Evolutionary conservation across 1,139 yeast species (phyloP).

Genomic region (Suhomyces terraborum): DNA sequence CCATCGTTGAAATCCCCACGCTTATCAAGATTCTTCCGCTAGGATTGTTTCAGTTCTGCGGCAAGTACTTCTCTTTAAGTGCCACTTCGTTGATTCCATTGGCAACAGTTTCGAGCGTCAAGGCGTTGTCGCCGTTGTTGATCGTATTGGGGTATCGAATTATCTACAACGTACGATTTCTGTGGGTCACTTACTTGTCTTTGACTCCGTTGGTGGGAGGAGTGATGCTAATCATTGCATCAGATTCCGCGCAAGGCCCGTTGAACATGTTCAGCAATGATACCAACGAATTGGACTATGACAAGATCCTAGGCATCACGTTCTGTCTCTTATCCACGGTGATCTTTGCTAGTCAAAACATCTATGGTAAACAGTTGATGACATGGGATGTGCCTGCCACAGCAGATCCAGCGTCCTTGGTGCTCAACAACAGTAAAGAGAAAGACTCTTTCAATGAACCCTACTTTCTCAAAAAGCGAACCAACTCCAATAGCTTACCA

Average conservation of each 20-base stretch:
- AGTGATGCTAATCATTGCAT: slow-evolving; percentile 36
- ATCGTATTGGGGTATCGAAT: slow-evolving; percentile 40
- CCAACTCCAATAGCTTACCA: slow-evolving; percentile 32
- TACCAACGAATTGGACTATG: slow-evolving; percentile 19
- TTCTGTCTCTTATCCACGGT: slow-evolving; percentile 36
- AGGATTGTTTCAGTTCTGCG: slow-evolving; percentile 42
- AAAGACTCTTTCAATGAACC: background rate
- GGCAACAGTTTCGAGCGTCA: slow-evolving; percentile 43
- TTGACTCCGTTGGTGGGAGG: slow-evolving; percentile 41
- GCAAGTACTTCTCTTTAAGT: slow-evolving; percentile 39
- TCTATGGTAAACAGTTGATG: slow-evolving; percentile 44
- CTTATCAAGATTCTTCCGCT: slow-evolving; percentile 38
- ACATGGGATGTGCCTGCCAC: slow-evolving; percentile 32
- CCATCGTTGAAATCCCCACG: slow-evolving; percentile 25
- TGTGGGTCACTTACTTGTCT: slow-evolving; percentile 38
- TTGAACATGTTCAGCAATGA: slow-evolving; percentile 17
- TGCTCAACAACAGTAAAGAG: slow-evolving; percentile 20
- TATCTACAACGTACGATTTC: slow-evolving; percentile 36
- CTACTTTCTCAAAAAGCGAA: slow-evolving; percentile 27
- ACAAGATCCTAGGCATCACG: slow-evolving; percentile 32
- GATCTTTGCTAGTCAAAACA: slow-evolving; percentile 44
- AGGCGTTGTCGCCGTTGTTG: slow-evolving; percentile 43
- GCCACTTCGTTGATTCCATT: slow-evolving; percentile 44
- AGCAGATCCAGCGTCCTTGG: slow-evolving; percentile 32
- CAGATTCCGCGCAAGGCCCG: slow-evolving; percentile 28